Percentiles rank a stretch among this genome's conserved stretches.
phyloP scores from a whole-genome alignment of 441 rosid species.

The Bocquillonia castaneifolia region DNA sequence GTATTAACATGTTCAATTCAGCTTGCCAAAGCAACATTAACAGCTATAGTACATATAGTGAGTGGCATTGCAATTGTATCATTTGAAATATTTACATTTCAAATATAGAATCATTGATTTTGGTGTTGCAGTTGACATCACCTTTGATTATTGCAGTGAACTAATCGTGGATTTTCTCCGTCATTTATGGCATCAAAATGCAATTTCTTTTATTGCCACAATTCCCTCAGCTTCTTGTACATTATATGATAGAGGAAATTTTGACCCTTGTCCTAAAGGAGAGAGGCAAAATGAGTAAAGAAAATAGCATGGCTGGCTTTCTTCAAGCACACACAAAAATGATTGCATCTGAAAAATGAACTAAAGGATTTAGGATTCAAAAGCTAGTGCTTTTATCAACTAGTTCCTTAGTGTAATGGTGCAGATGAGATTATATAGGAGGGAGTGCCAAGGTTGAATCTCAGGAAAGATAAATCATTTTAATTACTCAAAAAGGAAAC shows the following conservation, averaged over 20 bases:
- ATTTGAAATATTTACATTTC: conserved; percentile 1
- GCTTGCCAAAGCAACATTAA: not conserved
- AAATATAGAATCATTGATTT: not conserved
- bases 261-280: not conserved
- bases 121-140: not conserved
- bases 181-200: not conserved
- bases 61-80: not conserved
- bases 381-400: no score
- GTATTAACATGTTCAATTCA: not conserved
- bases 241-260: not conserved
- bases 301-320: not conserved
- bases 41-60: not conserved
- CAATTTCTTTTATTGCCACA: not conserved
- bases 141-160: no score
- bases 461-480: no score
- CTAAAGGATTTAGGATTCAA: not conserved
- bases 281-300: not conserved
- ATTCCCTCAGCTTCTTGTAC: not conserved
- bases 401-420: no score
- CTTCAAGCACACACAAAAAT: not conserved
- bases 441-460: no score
- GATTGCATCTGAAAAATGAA: not conserved
- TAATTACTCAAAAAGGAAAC: not conserved
- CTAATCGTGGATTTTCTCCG: no score
- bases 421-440: no score